Conservation (phyloP, 352 stramenopile species). For the Pythium diclinum region DNA sequence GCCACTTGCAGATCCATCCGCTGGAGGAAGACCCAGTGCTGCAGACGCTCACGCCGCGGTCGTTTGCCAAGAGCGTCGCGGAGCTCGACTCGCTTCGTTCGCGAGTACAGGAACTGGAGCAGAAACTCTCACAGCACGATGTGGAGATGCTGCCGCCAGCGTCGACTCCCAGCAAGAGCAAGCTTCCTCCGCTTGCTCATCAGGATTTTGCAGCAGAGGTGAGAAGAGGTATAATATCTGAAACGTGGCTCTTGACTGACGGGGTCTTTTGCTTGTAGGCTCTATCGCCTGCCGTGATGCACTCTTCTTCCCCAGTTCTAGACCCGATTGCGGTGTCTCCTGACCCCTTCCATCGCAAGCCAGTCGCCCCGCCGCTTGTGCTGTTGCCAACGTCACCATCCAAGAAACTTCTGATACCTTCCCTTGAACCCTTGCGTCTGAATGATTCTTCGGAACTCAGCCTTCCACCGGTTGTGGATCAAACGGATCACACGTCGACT, state of each 20-base stretch:
- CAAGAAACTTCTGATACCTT: conserved; percentile 10
- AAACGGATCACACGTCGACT: not conserved
- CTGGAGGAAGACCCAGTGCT: conserved; percentile 44
- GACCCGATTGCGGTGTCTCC: conserved; percentile 9
- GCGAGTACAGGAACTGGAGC: conserved; percentile 49
- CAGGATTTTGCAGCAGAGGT: not conserved
- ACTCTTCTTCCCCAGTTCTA: not conserved
- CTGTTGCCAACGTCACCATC: conserved; percentile 13
- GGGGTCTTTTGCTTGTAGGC: not conserved
- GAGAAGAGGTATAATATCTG: too few species aligned
- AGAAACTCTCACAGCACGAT: conserved; percentile 49
- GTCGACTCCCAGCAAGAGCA: conserved; percentile 34
- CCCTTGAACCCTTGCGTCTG: not conserved
- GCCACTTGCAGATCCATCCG: conserved; percentile 39
- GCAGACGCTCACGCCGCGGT: conserved; percentile 47
- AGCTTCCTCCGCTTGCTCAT: conserved; percentile 38
- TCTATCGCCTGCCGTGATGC: not conserved
- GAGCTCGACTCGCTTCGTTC: conserved; percentile 49
- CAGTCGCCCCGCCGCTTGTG: conserved; percentile 10
- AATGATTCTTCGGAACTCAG: not conserved
- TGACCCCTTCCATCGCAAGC: conserved; percentile 12
- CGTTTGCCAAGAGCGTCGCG: conserved; percentile 51
- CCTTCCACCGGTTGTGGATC: not conserved
- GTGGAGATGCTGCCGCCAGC: conserved; percentile 34
- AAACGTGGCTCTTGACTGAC: not conserved